Conservation (phyloP, 495 filamentous ascomycete species). For the Rostrohypoxylon terebratum region DNA sequence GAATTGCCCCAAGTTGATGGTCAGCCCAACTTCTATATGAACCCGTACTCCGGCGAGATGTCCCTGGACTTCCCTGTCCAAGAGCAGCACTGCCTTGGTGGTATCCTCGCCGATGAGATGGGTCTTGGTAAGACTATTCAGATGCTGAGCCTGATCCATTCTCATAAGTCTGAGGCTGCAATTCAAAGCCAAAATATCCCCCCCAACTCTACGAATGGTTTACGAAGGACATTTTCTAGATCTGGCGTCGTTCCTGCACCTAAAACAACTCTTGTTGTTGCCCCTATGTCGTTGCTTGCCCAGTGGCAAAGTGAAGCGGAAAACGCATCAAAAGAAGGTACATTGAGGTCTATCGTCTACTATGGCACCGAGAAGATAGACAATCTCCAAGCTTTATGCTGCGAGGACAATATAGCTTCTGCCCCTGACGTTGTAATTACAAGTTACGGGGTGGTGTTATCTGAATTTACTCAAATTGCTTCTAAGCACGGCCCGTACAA, state of each 20-base stretch:
- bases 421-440: constrained; percentile 94
- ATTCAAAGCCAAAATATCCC: constrained; percentile 38
- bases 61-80: constrained; percentile 93
- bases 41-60: constrained; percentile 94
- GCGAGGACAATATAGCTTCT: constrained; percentile 73
- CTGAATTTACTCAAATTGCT: constrained; percentile 82
- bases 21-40: constrained; percentile 87
- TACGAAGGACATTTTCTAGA: constrained; percentile 56
- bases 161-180: constrained; percentile 73
- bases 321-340: constrained; percentile 84
- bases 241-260: constrained; percentile 74
- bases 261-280: constrained; percentile 92
- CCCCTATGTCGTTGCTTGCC: constrained; percentile 91
- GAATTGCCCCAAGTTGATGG: constrained; percentile 71
- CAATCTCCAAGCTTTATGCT: constrained; percentile 82
- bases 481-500: constrained; percentile 64
- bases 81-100: constrained; percentile 93
- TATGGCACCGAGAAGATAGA: constrained; percentile 86
- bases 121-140: constrained; percentile 96
- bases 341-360: constrained; percentile 86
- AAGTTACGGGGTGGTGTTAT: constrained; percentile 92
- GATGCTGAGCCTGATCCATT: constrained; percentile 93
- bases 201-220: constrained; percentile 41
- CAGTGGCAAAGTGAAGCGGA: constrained; percentile 97
- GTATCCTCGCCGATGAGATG: constrained; percentile 94